Evolutionary conservation across 2,329 filamentous ascomycete species (phyloP).

Genomic region (Aspergillus terreus): DNA sequence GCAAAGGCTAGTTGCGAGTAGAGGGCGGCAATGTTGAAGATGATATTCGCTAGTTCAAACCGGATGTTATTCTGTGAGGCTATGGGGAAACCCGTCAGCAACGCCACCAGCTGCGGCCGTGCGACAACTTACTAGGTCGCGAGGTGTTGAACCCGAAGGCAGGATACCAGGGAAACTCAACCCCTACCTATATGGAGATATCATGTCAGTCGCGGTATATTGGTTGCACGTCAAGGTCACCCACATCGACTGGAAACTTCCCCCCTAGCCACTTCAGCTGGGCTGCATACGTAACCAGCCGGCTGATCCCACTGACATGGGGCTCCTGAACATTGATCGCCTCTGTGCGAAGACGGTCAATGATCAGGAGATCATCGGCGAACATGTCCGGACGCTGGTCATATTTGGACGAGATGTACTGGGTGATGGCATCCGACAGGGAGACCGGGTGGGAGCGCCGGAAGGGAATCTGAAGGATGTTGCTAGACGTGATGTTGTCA

Average conservation of each 20-base stretch:
- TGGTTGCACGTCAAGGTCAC: slow-evolving; percentile 20
- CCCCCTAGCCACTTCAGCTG: slow-evolving; percentile 90
- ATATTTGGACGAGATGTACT: slow-evolving; percentile 98
- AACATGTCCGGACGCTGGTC: slow-evolving; percentile 99
- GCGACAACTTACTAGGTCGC: slow-evolving; percentile 50
- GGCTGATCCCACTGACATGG: slow-evolving; percentile 78
- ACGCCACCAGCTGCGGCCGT: neutral
- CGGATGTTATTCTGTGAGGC: slow-evolving; percentile 63
- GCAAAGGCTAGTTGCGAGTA: slow-evolving; percentile 89
- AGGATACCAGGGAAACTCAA: slow-evolving; percentile 95
- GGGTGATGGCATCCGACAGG: slow-evolving; percentile 76
- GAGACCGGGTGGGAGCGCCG: slow-evolving; percentile 77
- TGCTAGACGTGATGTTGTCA: slow-evolving; percentile 24
- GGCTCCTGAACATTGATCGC: slow-evolving; percentile 88
- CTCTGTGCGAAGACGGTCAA: slow-evolving; percentile 77
- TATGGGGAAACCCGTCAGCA: slow-evolving; percentile 14
- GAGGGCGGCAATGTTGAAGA: slow-evolving; percentile 89
- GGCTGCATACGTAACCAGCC: slow-evolving; percentile 85
- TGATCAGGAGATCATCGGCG: slow-evolving; percentile 76
- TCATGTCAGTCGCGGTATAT: slow-evolving; percentile 1
- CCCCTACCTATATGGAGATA: slow-evolving; percentile 65
- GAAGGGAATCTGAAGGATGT: slow-evolving; percentile 74
- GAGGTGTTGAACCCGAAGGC: slow-evolving; percentile 85
- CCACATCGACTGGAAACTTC: slow-evolving; percentile 92
- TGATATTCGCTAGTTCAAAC: slow-evolving; percentile 85